A percentile compares a stretch with the other conserved stretches of the same genome.
Evolutionary conservation across 1,284 basidiomycete genomes (phyloP).

Genomic region (Apiotrichum mycotoxinovorans): DNA sequence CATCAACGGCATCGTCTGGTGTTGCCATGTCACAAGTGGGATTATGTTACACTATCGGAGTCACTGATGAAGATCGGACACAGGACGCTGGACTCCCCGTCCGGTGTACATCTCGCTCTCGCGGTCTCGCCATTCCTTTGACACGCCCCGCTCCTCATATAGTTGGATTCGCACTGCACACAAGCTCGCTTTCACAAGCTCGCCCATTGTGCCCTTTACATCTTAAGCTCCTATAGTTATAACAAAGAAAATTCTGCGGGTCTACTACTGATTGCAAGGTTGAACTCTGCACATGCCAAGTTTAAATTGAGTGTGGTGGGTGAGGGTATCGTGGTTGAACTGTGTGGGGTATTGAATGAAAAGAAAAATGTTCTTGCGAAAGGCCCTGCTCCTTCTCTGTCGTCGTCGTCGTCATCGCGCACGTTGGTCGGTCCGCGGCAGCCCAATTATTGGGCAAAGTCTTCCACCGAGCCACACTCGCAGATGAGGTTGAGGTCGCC

Average conservation of each 20-base stretch:
- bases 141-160: neutral
- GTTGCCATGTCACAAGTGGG: too few species aligned
- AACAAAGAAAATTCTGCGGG: neutral
- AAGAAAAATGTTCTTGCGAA: neutral
- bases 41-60: too few species aligned
- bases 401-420: neutral
- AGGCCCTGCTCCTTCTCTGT: too few species aligned
- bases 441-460: slow-evolving; percentile 49
- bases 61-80: too few species aligned
- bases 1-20: too few species aligned
- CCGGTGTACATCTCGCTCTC: too few species aligned
- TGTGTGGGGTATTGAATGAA: neutral
- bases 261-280: slow-evolving; percentile 5
- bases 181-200: neutral
- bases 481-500: slow-evolving; percentile 57
- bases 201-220: neutral
- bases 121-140: too few species aligned
- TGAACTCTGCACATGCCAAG: slow-evolving; percentile 1
- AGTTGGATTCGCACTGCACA: neutral
- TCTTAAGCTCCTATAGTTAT: slow-evolving; percentile 1
- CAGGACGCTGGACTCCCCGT: too few species aligned
- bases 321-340: neutral
- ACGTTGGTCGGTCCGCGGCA: neutral
- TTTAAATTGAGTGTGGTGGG: neutral
- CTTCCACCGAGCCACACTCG: slow-evolving; percentile 84